Conservation (phyloP, 148 eudicot species). For the Nepenthes mirabilis region DNA sequence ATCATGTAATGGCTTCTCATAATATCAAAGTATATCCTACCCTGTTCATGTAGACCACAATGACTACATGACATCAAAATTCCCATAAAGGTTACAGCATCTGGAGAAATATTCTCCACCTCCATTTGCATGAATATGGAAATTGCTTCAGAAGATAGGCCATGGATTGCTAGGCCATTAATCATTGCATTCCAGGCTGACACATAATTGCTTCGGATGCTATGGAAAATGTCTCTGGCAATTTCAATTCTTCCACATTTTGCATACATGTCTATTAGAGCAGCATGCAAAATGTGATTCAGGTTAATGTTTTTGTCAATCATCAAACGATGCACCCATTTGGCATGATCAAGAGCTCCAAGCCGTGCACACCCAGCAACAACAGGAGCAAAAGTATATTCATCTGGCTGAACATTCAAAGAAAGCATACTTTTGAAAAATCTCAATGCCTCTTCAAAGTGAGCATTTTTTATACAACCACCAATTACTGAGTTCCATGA, state of each 20-base stretch:
- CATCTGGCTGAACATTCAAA: slow-evolving; percentile 35
- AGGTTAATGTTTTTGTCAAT: slow-evolving; percentile 22
- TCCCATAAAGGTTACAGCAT: slow-evolving; percentile 47
- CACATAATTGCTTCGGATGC: slow-evolving; percentile 17
- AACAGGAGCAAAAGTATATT: slow-evolving; percentile 51
- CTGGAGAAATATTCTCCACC: slow-evolving; percentile 33
- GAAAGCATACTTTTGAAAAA: slow-evolving; percentile 36
- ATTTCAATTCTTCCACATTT: slow-evolving; percentile 57
- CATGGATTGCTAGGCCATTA: slow-evolving; percentile 52
- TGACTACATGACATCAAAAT: slow-evolving; percentile 53
- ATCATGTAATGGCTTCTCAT: slow-evolving; percentile 30
- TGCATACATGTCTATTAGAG: slow-evolving; percentile 63
- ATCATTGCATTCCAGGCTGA: slow-evolving; percentile 68
- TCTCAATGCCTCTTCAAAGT: slow-evolving; percentile 35
- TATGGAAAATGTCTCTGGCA: slow-evolving; percentile 33
- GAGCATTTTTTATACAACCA: slow-evolving; percentile 41
- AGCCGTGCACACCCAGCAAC: slow-evolving; percentile 42
- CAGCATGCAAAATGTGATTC: slow-evolving; percentile 41
- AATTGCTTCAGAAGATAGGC: slow-evolving; percentile 59
- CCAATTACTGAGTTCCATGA: slow-evolving; percentile 63
- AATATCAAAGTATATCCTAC: slow-evolving; percentile 34
- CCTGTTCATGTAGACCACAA: slow-evolving; percentile 45
- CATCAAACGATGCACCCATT: slow-evolving; percentile 42
- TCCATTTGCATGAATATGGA: slow-evolving; percentile 37
- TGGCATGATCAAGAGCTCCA: slow-evolving; percentile 46